Evolutionary conservation across 805 yeast species (phyloP).

Genomic region (Cyberlindnera americana): DNA sequence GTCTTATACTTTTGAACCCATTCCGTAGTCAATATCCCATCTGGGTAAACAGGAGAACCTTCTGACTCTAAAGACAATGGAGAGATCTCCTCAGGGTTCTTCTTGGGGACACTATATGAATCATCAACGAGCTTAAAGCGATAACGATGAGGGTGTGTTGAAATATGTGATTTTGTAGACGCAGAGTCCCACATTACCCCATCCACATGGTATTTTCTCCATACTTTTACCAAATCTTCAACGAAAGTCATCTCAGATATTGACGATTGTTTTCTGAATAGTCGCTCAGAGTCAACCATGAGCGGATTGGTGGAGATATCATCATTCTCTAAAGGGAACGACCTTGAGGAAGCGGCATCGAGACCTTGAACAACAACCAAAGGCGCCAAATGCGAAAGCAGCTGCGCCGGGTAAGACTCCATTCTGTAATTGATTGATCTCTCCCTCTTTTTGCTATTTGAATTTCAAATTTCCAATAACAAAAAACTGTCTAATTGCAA

Average conservation of each 20-base stretch:
- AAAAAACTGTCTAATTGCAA: no score
- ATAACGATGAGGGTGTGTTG: conserved; percentile 26
- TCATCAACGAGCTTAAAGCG: conserved; percentile 32
- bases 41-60: conserved; percentile 30
- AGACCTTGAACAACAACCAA: conserved; percentile 42
- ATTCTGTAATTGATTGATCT: no score
- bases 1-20: conserved; percentile 54
- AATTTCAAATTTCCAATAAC: not conserved
- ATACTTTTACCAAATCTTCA: conserved; percentile 27
- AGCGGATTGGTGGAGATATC: conserved; percentile 5
- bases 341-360: conserved; percentile 20
- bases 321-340: conserved; percentile 10
- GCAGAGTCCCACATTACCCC: conserved; percentile 27
- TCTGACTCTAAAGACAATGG: conserved; percentile 8
- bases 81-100: conserved; percentile 1
- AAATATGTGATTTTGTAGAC: conserved; percentile 22
- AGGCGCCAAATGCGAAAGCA: conserved; percentile 35
- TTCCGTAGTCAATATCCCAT: conserved; percentile 36
- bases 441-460: not conserved
- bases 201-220: conserved; percentile 30
- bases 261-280: conserved; percentile 14
- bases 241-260: conserved; percentile 11
- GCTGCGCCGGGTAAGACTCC: conserved; percentile 38
- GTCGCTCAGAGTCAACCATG: conserved; percentile 3
- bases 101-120: conserved; percentile 24